Base-by-base conservation (phyloP, 2,329 filamentous ascomycete species). In the Calycina herbarum region DNA sequence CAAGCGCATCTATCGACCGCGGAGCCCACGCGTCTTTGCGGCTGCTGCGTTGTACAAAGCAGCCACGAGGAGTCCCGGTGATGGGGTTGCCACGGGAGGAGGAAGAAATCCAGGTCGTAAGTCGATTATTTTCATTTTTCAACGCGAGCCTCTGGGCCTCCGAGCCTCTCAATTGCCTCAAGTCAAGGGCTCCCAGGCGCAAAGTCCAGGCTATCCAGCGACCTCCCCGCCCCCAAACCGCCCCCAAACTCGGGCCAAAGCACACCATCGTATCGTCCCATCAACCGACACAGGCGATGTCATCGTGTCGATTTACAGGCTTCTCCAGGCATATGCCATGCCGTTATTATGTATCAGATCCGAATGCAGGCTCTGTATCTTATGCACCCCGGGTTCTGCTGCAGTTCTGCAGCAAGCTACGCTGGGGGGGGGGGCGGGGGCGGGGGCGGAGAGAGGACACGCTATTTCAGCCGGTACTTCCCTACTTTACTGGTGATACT, bases 301-400 rank as follows among this genome's bases (percentile, higher is more conserved):
- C 42, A 48, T 11, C n/a, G 24, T 29, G 20, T 54, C 20, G 13
- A 11, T 38, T 15, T 40, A 17, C 38, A 40, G 13, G 38, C 38
- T 40, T 40, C 38, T 4, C 17, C 13, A 17, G 20, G 48, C 59
- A 45, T 54, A 24, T 51, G 20, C 59, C 27, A 54, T 27, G 59
- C 17, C 57, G 27, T 33, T 48, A 56, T 64, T 59, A 59, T 51
- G 63, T 64, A 17, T 61, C 63, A 64, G 58, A 57, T 38, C 33
- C 56, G 5, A 60, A 13, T 54, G 20, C 48, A 10, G 48, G 48
- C 20, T 27, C 20, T 24, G 20, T 27, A 6, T 48, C 48, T 54
- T 24, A 54, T 61, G 63, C 63, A 64, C 63, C 63, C 63, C 63
- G 45, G 63, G 45, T 61, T 64, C 63, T 61, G 33, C 45, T 48